Conservation (phyloP, 2,329 filamentous ascomycete species). For the Monosporascus sp. region DNA sequence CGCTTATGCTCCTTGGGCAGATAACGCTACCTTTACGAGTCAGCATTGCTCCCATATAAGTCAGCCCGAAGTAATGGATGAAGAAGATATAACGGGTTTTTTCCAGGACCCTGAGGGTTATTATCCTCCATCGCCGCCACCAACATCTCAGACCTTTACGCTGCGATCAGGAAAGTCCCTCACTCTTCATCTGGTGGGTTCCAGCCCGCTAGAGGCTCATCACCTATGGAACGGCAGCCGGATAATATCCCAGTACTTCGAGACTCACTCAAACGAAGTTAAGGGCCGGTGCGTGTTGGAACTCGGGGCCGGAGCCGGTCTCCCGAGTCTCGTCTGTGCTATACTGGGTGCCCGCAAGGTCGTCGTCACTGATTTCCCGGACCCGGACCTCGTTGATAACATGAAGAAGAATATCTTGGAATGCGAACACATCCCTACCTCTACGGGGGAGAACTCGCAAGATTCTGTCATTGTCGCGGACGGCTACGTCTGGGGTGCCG, state of each 20-base stretch:
- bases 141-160: slow-evolving; percentile 67
- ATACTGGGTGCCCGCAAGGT: slow-evolving; percentile 64
- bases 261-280: slow-evolving; percentile 62
- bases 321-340: slow-evolving; percentile 75
- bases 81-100: slow-evolving; percentile 32
- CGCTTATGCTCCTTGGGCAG: no score
- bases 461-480: slow-evolving; percentile 46
- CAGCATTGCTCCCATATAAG: not conserved
- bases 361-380: slow-evolving; percentile 86
- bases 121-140: slow-evolving; percentile 70
- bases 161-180: slow-evolving; percentile 62
- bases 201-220: slow-evolving; percentile 86
- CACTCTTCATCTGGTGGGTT: slow-evolving; percentile 73
- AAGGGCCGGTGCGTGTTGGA: slow-evolving; percentile 69
- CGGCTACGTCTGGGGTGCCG: slow-evolving; percentile 81
- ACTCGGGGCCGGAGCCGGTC: slow-evolving; percentile 80
- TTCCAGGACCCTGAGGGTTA: slow-evolving; percentile 80
- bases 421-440: slow-evolving; percentile 36
- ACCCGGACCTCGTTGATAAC: slow-evolving; percentile 75
- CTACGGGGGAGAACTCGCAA: slow-evolving; percentile 16
- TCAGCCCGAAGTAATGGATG: slow-evolving; percentile 9
- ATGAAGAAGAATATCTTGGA: slow-evolving; percentile 69
- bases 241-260: slow-evolving; percentile 72
- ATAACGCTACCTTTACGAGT: not conserved
- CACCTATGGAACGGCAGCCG: slow-evolving; percentile 87